Percentiles rank a stretch among this genome's conserved stretches.
Conservation (phyloP, 352 stramenopile species). For the Aphanomyces astaci region DNA sequence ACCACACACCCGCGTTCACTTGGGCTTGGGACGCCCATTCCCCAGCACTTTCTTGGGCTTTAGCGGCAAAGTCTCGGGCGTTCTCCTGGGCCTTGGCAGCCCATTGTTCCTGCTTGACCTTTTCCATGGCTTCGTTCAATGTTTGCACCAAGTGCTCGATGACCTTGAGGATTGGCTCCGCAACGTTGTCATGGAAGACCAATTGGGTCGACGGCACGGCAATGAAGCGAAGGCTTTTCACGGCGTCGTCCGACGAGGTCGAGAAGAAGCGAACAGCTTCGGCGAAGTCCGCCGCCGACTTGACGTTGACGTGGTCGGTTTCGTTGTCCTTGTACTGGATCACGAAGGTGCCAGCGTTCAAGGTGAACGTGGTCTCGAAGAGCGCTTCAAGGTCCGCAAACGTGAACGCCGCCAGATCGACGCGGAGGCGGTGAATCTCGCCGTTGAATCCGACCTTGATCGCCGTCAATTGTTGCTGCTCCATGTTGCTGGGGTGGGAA, state of each 20-base stretch:
- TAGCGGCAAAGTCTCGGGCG: slow-evolving; percentile 5
- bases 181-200: slow-evolving; percentile 19
- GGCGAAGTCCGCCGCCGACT: slow-evolving; percentile 3
- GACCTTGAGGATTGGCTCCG: slow-evolving; percentile 19
- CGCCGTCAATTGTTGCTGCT: slow-evolving; percentile 16
- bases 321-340: slow-evolving; percentile 24
- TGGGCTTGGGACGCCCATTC: slow-evolving; percentile 4
- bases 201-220: slow-evolving; percentile 12
- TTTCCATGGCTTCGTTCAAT: slow-evolving; percentile 22
- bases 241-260: not conserved
- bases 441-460: slow-evolving; percentile 24
- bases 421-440: slow-evolving; percentile 22
- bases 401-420: slow-evolving; percentile 13
- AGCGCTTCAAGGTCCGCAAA: slow-evolving; percentile 10
- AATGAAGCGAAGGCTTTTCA: slow-evolving; percentile 22
- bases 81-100: not conserved
- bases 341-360: slow-evolving; percentile 3
- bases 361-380: slow-evolving; percentile 9
- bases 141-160: slow-evolving; percentile 19
- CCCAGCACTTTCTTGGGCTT: slow-evolving; percentile 6
- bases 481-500: slow-evolving; percentile 5
- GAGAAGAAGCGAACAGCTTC: slow-evolving; percentile 17
- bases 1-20: not conserved
- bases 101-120: slow-evolving; percentile 20
- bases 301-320: slow-evolving; percentile 10